phyloP scores from a whole-genome alignment of 306 rosid genomes.

The Sphenostylis stenocarpa region DNA sequence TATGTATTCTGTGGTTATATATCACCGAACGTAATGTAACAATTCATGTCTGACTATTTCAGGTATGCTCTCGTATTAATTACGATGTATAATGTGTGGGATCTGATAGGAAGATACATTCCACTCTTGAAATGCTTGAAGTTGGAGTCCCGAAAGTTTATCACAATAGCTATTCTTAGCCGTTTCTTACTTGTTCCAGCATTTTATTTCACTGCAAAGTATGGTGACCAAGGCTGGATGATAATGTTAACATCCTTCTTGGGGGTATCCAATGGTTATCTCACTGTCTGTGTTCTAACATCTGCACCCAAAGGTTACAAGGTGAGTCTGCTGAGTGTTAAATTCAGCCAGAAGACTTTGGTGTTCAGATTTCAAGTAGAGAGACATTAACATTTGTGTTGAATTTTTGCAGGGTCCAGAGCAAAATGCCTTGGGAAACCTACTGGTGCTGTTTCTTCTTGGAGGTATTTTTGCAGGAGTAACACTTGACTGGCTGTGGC shows the following conservation, averaged over 20 bases:
- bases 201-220: slow-evolving; percentile 81
- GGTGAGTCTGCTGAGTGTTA: slow-evolving; percentile 43
- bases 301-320: slow-evolving; percentile 94
- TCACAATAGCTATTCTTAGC: slow-evolving; percentile 40
- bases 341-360: neutral
- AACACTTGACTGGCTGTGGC: slow-evolving; percentile 89
- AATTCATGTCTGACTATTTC: slow-evolving; percentile 8
- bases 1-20: neutral
- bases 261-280: slow-evolving; percentile 85
- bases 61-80: slow-evolving; percentile 90
- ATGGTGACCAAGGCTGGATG: slow-evolving; percentile 93
- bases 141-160: slow-evolving; percentile 64
- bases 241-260: slow-evolving; percentile 77
- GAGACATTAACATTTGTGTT: neutral
- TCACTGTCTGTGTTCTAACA: slow-evolving; percentile 85
- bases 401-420: slow-evolving; percentile 76
- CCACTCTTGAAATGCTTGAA: slow-evolving; percentile 56
- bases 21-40: neutral
- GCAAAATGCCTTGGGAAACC: slow-evolving; percentile 92
- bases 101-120: slow-evolving; percentile 82
- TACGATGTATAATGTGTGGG: slow-evolving; percentile 73
- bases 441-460: slow-evolving; percentile 72
- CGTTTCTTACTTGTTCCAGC: slow-evolving; percentile 84
- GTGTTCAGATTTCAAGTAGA: neutral
- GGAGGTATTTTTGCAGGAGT: slow-evolving; percentile 92